phyloP scores from a whole-genome alignment of 2,329 filamentous ascomycete species.

The Pseudonectria foliicola region DNA sequence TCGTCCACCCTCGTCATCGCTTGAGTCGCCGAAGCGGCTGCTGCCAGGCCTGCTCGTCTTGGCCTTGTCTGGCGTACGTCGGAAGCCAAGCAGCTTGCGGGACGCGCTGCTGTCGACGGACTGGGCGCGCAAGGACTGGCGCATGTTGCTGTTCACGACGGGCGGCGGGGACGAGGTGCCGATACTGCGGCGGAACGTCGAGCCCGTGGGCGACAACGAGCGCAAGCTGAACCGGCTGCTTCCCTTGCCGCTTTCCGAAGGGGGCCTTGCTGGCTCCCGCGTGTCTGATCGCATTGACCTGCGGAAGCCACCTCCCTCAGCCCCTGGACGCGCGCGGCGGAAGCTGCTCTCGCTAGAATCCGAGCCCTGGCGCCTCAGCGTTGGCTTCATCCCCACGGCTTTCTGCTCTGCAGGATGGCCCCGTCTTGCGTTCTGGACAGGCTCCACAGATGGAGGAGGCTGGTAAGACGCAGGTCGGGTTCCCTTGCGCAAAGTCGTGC shows the following conservation, averaged over 20 bases:
- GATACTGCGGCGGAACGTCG: conserved; percentile 40
- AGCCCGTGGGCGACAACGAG: conserved; percentile 60
- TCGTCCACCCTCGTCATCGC: conserved; percentile 47
- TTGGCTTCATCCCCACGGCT: conserved; percentile 20
- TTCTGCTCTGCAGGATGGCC: conserved; percentile 20
- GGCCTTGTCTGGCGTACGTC: conserved; percentile 29
- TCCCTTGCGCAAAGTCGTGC: conserved; percentile 3
- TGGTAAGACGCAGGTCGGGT: conserved; percentile 26
- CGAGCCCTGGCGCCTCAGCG: conserved; percentile 47
- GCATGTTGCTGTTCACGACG: conserved; percentile 34
- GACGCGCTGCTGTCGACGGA: conserved; percentile 29
- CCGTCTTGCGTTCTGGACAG: conserved; percentile 14
- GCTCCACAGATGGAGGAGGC: conserved; percentile 8
- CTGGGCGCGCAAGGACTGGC: conserved; percentile 37
- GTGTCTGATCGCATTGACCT: conserved; percentile 58
- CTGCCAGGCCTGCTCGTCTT: conserved; percentile 27
- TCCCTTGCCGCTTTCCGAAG: conserved; percentile 23
- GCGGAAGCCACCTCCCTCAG: conserved; percentile 55
- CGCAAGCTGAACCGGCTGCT: conserved; percentile 63
- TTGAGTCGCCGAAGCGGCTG: conserved; percentile 55
- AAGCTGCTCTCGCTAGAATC: conserved; percentile 78
- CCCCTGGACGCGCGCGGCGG: conserved; percentile 50
- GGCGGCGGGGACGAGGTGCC: conserved; percentile 30
- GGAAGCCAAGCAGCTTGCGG: conserved; percentile 37
- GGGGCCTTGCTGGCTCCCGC: conserved; percentile 14